Evolutionary conservation across 2,329 filamentous ascomycete genomes (phyloP).

Genomic region (Pseudocercospora fijiensis): DNA sequence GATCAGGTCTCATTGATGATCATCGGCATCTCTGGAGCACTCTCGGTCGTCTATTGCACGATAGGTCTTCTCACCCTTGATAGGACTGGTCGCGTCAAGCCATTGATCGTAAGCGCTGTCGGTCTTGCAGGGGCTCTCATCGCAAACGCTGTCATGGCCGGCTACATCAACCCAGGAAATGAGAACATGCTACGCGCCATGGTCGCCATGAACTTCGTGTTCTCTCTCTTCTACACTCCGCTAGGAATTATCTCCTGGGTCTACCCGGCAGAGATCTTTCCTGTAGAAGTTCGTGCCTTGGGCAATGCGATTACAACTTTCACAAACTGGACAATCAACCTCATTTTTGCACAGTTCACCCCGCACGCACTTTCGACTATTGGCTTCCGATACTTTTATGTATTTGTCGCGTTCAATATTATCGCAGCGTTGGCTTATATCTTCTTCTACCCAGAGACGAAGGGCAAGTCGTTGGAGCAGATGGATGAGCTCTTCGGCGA

Average conservation of each 20-base stretch:
- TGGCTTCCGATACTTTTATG: slow-evolving; percentile 53
- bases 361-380: slow-evolving; percentile 46
- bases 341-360: slow-evolving; percentile 53
- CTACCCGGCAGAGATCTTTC: slow-evolving; percentile 21
- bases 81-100: slow-evolving; percentile 47
- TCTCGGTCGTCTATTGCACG: slow-evolving; percentile 26
- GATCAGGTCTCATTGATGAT: slow-evolving; percentile 24
- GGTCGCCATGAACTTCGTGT: slow-evolving; percentile 51
- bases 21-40: slow-evolving; percentile 25
- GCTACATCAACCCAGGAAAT: slow-evolving; percentile 41
- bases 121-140: slow-evolving; percentile 46
- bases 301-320: slow-evolving; percentile 48
- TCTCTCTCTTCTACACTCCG: slow-evolving; percentile 47
- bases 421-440: slow-evolving; percentile 38
- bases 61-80: slow-evolving; percentile 37
- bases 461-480: slow-evolving; percentile 42
- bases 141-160: slow-evolving; percentile 44
- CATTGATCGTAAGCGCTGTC: slow-evolving; percentile 40
- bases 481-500: slow-evolving; percentile 34
- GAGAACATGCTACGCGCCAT: slow-evolving; percentile 42
- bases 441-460: slow-evolving; percentile 59
- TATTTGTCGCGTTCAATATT: slow-evolving; percentile 52
- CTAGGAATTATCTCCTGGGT: slow-evolving; percentile 51
- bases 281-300: slow-evolving; percentile 39
- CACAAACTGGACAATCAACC: slow-evolving; percentile 48